A percentile compares a stretch with the other conserved stretches of the same genome.
Conservation (phyloP, 2,329 filamentous ascomycete species). For the Fusarium luffae region DNA sequence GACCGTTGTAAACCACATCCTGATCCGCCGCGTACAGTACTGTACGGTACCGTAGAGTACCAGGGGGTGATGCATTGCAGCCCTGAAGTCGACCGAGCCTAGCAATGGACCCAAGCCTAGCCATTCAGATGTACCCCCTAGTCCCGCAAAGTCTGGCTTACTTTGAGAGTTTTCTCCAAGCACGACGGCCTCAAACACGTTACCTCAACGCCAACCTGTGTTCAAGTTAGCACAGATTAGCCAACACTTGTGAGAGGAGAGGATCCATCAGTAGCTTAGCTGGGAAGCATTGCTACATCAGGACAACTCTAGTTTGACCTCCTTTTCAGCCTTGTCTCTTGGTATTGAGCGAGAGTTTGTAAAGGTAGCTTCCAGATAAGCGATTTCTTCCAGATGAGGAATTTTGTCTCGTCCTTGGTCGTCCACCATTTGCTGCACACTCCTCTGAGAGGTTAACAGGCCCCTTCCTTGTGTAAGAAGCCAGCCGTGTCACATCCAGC, state of each 20-base stretch:
- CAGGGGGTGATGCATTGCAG: slow-evolving; percentile 38
- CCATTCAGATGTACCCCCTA: slow-evolving; percentile 33
- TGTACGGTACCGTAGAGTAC: slow-evolving; percentile 2
- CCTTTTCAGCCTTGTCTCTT: slow-evolving; percentile 38
- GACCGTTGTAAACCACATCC: slow-evolving; percentile 36
- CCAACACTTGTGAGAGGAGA: slow-evolving; percentile 26
- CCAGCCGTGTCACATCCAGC: slow-evolving; percentile 38
- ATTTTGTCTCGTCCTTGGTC: slow-evolving; percentile 23
- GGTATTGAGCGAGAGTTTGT: neutral
- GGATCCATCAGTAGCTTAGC: slow-evolving; percentile 13
- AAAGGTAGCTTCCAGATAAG: slow-evolving; percentile 20
- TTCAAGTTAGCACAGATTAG: slow-evolving; percentile 24
- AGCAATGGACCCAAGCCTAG: slow-evolving; percentile 21
- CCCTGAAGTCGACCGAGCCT: slow-evolving; percentile 34
- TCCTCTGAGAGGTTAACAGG: slow-evolving; percentile 20
- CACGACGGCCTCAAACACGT: slow-evolving; percentile 36
- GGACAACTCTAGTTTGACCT: slow-evolving; percentile 20
- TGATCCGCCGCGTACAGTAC: slow-evolving; percentile 11
- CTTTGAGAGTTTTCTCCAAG: slow-evolving; percentile 19
- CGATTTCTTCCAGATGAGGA: slow-evolving; percentile 24
- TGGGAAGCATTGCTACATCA: slow-evolving; percentile 7
- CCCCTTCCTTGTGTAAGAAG: slow-evolving; percentile 35
- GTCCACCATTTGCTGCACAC: slow-evolving; percentile 19
- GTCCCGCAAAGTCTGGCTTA: slow-evolving; percentile 28
- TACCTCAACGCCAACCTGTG: slow-evolving; percentile 26